Conservation (phyloP, 192 early-diverging fungal species). For the Coemansia sp. region DNA sequence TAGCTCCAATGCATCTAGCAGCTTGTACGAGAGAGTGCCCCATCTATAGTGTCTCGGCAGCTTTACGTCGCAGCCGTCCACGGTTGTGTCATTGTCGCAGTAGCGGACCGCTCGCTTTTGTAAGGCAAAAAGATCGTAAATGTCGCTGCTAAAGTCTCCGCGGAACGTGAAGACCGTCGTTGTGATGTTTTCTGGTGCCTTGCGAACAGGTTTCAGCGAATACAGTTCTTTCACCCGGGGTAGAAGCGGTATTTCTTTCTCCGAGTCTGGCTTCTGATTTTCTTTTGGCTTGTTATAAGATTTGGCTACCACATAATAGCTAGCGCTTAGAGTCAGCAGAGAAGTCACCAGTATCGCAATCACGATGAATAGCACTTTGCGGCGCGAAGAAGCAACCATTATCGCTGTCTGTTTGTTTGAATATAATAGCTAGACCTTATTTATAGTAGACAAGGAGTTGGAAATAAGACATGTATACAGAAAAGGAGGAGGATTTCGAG, state of each 20-base stretch:
- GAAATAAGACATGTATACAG: background rate
- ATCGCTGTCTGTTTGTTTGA: background rate
- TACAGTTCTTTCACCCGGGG: background rate
- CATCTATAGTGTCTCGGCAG: slow-evolving; percentile 7
- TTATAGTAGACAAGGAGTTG: no score
- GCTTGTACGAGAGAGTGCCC: background rate
- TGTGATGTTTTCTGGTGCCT: slow-evolving; percentile 1
- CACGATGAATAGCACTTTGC: background rate
- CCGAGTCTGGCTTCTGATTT: background rate
- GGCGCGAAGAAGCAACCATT: background rate
- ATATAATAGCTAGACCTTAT: no score
- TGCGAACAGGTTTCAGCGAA: background rate
- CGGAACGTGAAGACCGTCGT: slow-evolving; percentile 8
- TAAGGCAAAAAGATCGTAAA: slow-evolving; percentile 1
- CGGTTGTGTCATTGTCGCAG: slow-evolving; percentile 6
- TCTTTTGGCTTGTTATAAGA: background rate
- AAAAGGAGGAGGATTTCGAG: background rate
- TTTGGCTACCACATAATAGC: background rate
- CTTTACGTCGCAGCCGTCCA: background rate
- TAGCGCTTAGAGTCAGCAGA: background rate
- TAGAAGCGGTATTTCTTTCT: background rate
- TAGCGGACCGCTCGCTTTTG: background rate
- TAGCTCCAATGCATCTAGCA: background rate
- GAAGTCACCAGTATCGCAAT: no score
- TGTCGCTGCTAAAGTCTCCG: slow-evolving; percentile 7